These are phyloP conservation scores for Xylaria hypoxylon DNA, from an alignment of 2,329 filamentous ascomycete genomes.

Conservation along the genomic window DNA sequence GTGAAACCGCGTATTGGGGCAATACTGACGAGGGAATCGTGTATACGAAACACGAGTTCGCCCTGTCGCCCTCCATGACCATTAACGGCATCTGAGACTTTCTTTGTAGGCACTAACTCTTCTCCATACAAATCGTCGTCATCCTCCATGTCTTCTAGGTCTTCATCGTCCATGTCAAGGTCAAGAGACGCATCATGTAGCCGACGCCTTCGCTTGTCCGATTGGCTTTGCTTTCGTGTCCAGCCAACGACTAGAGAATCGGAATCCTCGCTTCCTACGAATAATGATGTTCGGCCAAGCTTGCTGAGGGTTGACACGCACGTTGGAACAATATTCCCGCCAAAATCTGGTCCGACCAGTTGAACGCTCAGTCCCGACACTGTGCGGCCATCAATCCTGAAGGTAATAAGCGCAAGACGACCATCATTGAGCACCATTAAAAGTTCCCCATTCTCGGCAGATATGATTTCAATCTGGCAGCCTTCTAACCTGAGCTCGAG, in stretches of 20 bases:
- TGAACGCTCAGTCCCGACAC: constrained; percentile 87
- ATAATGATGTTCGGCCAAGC: constrained; percentile 76
- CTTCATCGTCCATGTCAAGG: constrained; percentile 64
- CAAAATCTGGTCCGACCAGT: constrained; percentile 70
- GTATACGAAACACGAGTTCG: constrained; percentile 78
- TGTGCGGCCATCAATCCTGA: constrained; percentile 89
- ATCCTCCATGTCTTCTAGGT: constrained; percentile 70
- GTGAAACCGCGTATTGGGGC: constrained; percentile 83
- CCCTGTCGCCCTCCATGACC: constrained; percentile 63
- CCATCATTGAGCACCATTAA: constrained; percentile 85
- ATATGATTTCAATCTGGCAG: constrained; percentile 80
- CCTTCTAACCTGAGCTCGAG: constrained; percentile 84
- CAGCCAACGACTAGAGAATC: constrained; percentile 87
- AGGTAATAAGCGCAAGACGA: constrained; percentile 78
- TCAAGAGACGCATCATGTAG: constrained; percentile 65
- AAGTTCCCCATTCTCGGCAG: constrained; percentile 81
- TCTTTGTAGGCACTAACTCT: constrained; percentile 57
- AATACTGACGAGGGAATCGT: constrained; percentile 81
- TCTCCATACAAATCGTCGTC: constrained; percentile 73
- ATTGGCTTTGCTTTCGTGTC: constrained; percentile 72
- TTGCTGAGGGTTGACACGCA: constrained; percentile 76
- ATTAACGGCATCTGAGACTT: constrained; percentile 53
- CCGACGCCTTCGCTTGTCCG: constrained; percentile 72
- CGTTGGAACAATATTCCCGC: constrained; percentile 71
- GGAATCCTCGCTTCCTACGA: constrained; percentile 85